Evolutionary conservation across 2,329 filamentous ascomycete species (phyloP), one percentile per base, ranked within the genome.

Genomic region (Aspergillus ochraceus): DNA sequence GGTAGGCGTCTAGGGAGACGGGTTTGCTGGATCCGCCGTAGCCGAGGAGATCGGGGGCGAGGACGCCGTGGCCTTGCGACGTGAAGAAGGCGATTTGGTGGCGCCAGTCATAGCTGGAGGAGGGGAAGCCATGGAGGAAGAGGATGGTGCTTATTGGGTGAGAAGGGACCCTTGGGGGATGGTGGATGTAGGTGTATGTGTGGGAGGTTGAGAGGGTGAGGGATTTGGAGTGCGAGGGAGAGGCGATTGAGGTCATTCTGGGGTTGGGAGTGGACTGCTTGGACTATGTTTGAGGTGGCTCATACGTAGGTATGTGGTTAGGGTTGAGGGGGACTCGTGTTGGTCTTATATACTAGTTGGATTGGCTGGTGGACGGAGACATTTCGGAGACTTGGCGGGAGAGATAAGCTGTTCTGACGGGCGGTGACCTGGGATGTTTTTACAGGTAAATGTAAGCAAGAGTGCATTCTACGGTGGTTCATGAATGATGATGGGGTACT

Each of bases 61-160:
- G 52, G 12, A 82, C 66, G 0, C 81, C 80, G 57, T 81, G 78
- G 1, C 79, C 79, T 2, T 60, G 36, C 0, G 67, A 55, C 0
- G 68, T 62, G 53, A 82, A 74, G 57, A 73, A 61, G 0, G 57
- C 45, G 4, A 80, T 68, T 57, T 81, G 78, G 55, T 71, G 65
- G 3, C 69, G 58, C 77, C 80, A 84, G 69, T 83, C 80, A 36
- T 73, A 69, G 12, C 74, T 70, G 39, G 77, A 78, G 4, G 79
- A 81, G 29, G 81, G 81, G 53, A 82, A 81, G 36, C 81, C 80
- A 61, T 83, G 82, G 12, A 83, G 71, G 57, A 84, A 73, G 14
- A 84, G 69, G 4, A 83, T 66, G 0, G 79, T 81, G 4, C 70
- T 63, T 8, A 66, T 57, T 6, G 49, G 55, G 1, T 61, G 26